Evolutionary conservation across 768 basidiomycete genomes (phyloP).

Genomic region (Chlorophyllum brunneum): DNA sequence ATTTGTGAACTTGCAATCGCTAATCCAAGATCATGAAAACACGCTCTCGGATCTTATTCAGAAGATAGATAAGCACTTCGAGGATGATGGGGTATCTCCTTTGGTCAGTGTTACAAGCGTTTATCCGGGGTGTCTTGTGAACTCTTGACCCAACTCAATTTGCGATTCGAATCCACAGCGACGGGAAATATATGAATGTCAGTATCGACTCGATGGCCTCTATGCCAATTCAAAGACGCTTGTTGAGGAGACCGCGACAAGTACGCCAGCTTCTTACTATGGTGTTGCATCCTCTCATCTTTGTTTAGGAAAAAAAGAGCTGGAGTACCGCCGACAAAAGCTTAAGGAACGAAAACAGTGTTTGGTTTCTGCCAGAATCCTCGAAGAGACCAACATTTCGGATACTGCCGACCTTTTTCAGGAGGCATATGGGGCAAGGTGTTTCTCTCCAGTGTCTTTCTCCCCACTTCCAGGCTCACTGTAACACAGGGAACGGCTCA

Average conservation of each 20-base stretch:
- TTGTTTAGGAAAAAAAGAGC: constrained; percentile 26
- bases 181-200: constrained; percentile 66
- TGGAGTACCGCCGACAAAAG: constrained; percentile 36
- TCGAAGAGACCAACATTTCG: constrained; percentile 11
- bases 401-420: constrained; percentile 6
- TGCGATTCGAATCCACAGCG: constrained; percentile 38
- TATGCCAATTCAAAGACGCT: constrained; percentile 38
- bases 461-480: constrained; percentile 13
- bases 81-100: constrained; percentile 32
- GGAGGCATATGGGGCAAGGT: constrained; percentile 20
- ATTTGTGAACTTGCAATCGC: constrained; percentile 48
- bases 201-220: constrained; percentile 51
- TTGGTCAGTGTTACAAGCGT: constrained; percentile 42
- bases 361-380: constrained; percentile 36
- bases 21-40: constrained; percentile 45
- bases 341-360: constrained; percentile 43
- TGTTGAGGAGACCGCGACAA: constrained; percentile 37
- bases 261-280: constrained; percentile 32
- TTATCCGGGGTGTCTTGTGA: too few species aligned
- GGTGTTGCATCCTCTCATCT: constrained; percentile 1
- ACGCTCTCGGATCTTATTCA: constrained; percentile 45
- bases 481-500: constrained; percentile 41
- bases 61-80: constrained; percentile 45
- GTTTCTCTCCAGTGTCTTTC: constrained; percentile 13
- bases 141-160: background rate